phyloP scores from a whole-genome alignment of 2,329 filamentous ascomycete species.

The Colletotrichum acutatum region DNA sequence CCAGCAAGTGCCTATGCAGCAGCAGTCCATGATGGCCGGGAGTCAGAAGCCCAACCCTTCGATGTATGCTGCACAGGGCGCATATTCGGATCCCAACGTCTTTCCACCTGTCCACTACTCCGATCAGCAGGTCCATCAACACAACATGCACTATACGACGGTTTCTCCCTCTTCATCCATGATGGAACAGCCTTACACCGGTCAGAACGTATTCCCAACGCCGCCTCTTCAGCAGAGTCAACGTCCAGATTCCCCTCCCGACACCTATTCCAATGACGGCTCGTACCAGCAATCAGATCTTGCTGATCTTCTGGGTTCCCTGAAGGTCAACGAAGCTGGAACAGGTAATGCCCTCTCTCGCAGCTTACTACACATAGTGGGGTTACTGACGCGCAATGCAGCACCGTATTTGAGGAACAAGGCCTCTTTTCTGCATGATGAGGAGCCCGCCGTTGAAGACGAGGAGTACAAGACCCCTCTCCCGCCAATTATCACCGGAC shows the following conservation, averaged over 20 bases:
- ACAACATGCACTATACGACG: conserved; percentile 64
- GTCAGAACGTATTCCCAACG: conserved; percentile 64
- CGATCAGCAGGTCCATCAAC: conserved; percentile 56
- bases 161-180: conserved; percentile 60
- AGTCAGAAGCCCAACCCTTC: conserved; percentile 52
- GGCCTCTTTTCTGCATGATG: conserved; percentile 60
- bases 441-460: conserved; percentile 75
- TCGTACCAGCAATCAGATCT: conserved; percentile 78
- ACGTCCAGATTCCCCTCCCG: conserved; percentile 54
- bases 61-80: conserved; percentile 60
- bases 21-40: conserved; percentile 56
- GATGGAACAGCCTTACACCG: conserved; percentile 62
- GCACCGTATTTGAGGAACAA: conserved; percentile 86
- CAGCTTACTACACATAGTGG: conserved; percentile 12
- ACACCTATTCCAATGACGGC: conserved; percentile 66
- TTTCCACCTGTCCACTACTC: conserved; percentile 61
- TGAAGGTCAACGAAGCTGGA: conserved; percentile 88
- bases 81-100: conserved; percentile 59
- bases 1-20: conserved; percentile 64
- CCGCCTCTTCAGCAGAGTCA: conserved; percentile 59
- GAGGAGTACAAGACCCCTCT: conserved; percentile 79
- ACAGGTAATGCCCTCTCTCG: conserved; percentile 70
- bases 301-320: conserved; percentile 82
- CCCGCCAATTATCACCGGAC: conserved; percentile 73
- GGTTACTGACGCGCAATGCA: conserved; percentile 46